phyloP scores from a whole-genome alignment of 306 rosid genomes.

The Cucurbita pepo region DNA sequence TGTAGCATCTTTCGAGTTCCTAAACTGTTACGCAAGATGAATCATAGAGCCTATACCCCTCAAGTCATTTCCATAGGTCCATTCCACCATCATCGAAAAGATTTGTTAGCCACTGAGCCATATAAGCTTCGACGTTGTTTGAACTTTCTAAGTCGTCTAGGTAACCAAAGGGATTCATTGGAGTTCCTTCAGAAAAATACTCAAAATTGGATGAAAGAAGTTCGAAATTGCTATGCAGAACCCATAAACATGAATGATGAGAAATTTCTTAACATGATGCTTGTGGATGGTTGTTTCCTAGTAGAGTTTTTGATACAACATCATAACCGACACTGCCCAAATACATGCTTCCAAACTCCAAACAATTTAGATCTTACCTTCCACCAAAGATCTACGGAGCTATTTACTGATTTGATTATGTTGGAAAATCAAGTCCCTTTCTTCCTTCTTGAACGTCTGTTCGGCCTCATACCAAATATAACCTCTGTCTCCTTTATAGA shows the following conservation, averaged over 20 bases:
- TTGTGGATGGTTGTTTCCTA: slow-evolving; percentile 58
- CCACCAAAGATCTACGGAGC: neutral
- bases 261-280: slow-evolving; percentile 38
- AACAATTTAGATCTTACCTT: neutral
- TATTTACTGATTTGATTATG: neutral
- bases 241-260: slow-evolving; percentile 4
- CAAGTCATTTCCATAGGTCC: neutral
- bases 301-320: slow-evolving; percentile 9
- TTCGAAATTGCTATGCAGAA: slow-evolving; percentile 51
- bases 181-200: neutral
- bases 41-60: neutral
- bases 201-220: neutral
- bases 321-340: too few relatives aligned
- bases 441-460: slow-evolving; percentile 29
- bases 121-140: neutral
- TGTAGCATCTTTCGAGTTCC: neutral
- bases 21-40: neutral
- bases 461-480: neutral
- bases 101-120: neutral
- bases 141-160: neutral
- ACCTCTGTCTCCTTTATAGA: neutral
- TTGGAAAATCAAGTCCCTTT: slow-evolving; percentile 64
- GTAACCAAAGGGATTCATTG: too few relatives aligned
- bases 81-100: neutral
- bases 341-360: neutral